Conservation (phyloP, 371 early-diverging fungal species). For the Mucor velutinosus region DNA sequence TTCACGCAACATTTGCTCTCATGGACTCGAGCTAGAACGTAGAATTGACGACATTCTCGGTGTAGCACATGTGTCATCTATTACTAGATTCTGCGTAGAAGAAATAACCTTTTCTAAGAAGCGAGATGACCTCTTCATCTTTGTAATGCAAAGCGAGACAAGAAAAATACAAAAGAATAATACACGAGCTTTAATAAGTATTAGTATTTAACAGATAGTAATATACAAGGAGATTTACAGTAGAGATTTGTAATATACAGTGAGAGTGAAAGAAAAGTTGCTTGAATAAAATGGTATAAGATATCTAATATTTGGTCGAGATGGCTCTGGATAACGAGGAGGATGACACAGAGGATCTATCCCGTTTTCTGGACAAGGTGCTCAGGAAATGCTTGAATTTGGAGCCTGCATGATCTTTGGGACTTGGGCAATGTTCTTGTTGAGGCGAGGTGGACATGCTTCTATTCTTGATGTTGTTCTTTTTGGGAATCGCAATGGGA, state of each 20-base stretch:
- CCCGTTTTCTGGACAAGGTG: constrained; percentile 1
- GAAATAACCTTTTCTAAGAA: not conserved
- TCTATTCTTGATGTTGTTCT: not conserved
- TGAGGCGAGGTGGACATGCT: not conserved
- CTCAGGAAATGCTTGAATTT: constrained; percentile 8
- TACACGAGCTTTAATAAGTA: not conserved
- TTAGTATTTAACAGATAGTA: not conserved
- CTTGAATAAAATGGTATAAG: not conserved
- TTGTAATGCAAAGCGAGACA: not conserved
- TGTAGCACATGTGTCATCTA: not conserved
- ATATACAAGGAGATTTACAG: not conserved
- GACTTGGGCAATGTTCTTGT: not conserved
- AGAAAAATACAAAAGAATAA: not conserved
- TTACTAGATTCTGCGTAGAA: not conserved
- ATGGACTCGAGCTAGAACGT: too few species aligned
- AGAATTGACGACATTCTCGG: not conserved
- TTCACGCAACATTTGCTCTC: too few species aligned
- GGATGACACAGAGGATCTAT: not conserved
- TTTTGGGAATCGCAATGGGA: constrained; percentile 9
- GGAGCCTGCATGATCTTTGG: constrained; percentile 8
- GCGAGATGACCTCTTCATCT: not conserved
- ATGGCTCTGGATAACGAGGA: constrained; percentile 2
- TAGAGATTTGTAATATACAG: not conserved
- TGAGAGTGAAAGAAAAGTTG: not conserved
- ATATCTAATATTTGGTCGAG: constrained; percentile 2